These are phyloP conservation scores for Meredithiella fracta DNA, from an alignment of 2,329 filamentous ascomycete species.

Conservation along the genomic window DNA sequence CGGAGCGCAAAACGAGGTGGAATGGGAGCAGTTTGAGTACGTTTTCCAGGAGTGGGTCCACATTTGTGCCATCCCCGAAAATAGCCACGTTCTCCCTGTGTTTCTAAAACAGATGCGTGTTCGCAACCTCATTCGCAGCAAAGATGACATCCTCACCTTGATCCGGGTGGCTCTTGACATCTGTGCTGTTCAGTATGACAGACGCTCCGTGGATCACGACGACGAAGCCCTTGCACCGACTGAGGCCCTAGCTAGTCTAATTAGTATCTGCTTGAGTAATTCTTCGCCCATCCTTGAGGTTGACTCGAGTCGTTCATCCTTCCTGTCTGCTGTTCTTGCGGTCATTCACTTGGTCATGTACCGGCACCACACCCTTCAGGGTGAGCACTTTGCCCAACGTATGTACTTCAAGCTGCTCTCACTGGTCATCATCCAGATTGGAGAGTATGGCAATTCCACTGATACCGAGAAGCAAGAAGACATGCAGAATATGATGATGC, in stretches of 20 bases:
- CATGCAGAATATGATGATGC: slow-evolving; percentile 5
- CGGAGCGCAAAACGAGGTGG: slow-evolving; percentile 39
- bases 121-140: slow-evolving; percentile 52
- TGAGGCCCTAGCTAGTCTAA: slow-evolving; percentile 69
- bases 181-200: slow-evolving; percentile 63
- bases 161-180: slow-evolving; percentile 66
- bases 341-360: slow-evolving; percentile 69
- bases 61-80: slow-evolving; percentile 60
- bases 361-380: slow-evolving; percentile 66
- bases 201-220: slow-evolving; percentile 45
- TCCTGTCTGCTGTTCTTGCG: slow-evolving; percentile 62
- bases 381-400: slow-evolving; percentile 69
- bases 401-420: slow-evolving; percentile 87
- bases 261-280: slow-evolving; percentile 48
- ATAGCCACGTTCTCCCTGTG: slow-evolving; percentile 53
- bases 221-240: slow-evolving; percentile 34
- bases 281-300: slow-evolving; percentile 9
- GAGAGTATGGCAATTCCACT: slow-evolving; percentile 27
- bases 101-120: slow-evolving; percentile 77
- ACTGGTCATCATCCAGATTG: slow-evolving; percentile 54
- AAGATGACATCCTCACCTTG: slow-evolving; percentile 65
- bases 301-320: slow-evolving; percentile 37
- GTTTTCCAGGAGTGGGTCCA: slow-evolving; percentile 92
- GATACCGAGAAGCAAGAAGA: neutral
- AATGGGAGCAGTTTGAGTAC: slow-evolving; percentile 78